Percentiles rank a stretch among this genome's conserved stretches.
Evolutionary conservation across 108 stramenopile genomes (phyloP).

Genomic region (Cyclotella kingstonii): DNA sequence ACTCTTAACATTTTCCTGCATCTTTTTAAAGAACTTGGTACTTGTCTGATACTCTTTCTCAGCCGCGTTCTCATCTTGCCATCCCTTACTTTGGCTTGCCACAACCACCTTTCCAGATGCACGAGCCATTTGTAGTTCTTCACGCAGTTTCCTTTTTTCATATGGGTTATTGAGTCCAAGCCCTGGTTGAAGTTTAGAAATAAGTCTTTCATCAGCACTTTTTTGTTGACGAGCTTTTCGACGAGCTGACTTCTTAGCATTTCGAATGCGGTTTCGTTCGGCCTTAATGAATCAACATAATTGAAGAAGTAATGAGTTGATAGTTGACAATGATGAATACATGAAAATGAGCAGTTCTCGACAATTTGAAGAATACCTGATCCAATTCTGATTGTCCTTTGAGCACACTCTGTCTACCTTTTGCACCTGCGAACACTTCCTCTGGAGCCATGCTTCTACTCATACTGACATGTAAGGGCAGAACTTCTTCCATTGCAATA

Average conservation of each 20-base stretch:
- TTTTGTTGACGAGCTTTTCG: conserved; percentile 88
- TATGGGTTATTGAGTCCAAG: conserved; percentile 94
- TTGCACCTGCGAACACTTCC: conserved; percentile 88
- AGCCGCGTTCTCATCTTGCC: conserved; percentile 56
- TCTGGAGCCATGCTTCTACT: conserved; percentile 92
- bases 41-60: conserved; percentile 79
- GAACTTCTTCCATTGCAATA: conserved; percentile 97
- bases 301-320: conserved; percentile 1
- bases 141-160: conserved; percentile 86
- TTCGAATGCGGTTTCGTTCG: conserved; percentile 88
- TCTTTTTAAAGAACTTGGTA: conserved; percentile 84
- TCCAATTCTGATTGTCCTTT: conserved; percentile 88
- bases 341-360: no score
- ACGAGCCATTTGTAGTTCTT: conserved; percentile 84
- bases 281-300: conserved; percentile 24
- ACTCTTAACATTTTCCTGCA: conserved; percentile 82
- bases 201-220: conserved; percentile 84
- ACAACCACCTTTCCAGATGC: conserved; percentile 76
- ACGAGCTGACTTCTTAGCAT: conserved; percentile 87
- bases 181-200: conserved; percentile 88
- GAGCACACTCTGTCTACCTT: conserved; percentile 84
- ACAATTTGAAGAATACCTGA: conserved; percentile 22
- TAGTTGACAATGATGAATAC: not conserved
- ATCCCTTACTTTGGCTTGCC: conserved; percentile 43
- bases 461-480: conserved; percentile 90